A percentile compares a stretch with the other conserved stretches of the same genome.
phyloP scores from a whole-genome alignment of 257 asterid genomes.

The Linaria vulgaris region DNA sequence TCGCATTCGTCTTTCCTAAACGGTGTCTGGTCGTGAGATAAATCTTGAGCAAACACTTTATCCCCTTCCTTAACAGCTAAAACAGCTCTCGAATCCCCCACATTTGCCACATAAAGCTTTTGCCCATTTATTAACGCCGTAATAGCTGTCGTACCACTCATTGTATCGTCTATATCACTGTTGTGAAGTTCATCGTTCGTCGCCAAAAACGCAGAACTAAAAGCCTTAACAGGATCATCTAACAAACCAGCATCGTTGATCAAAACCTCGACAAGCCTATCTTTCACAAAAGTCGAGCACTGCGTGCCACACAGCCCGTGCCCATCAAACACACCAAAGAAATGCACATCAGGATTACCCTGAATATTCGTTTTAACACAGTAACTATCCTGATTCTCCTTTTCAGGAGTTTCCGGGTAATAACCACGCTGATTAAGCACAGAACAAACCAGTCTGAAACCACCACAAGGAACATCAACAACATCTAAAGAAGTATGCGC shows the following conservation, averaged over 20 bases:
- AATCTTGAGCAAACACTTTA: slow-evolving; percentile 57
- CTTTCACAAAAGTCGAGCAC: slow-evolving; percentile 72
- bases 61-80: slow-evolving; percentile 78
- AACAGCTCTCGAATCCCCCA: slow-evolving; percentile 91
- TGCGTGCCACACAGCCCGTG: slow-evolving; percentile 80
- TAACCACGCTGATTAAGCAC: slow-evolving; percentile 73
- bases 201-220: slow-evolving; percentile 60
- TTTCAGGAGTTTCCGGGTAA: slow-evolving; percentile 86
- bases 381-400: slow-evolving; percentile 86
- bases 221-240: slow-evolving; percentile 85
- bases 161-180: slow-evolving; percentile 78
- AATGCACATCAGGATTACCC: slow-evolving; percentile 85
- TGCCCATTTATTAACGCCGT: slow-evolving; percentile 73
- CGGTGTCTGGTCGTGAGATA: slow-evolving; percentile 88
- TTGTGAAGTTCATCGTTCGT: slow-evolving; percentile 79
- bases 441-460: slow-evolving; percentile 60
- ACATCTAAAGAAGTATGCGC: slow-evolving; percentile 47
- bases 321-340: slow-evolving; percentile 97
- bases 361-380: slow-evolving; percentile 62
- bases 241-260: slow-evolving; percentile 55
- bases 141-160: slow-evolving; percentile 97
- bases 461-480: slow-evolving; percentile 79
- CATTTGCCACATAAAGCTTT: slow-evolving; percentile 83
- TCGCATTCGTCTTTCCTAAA: slow-evolving; percentile 93
- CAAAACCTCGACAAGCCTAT: slow-evolving; percentile 67